A percentile compares a stretch with the other conserved stretches of the same genome.
These are phyloP conservation scores for Lyophyllum shimeji DNA, from an alignment of 768 basidiomycete species.

Conservation along the genomic window DNA sequence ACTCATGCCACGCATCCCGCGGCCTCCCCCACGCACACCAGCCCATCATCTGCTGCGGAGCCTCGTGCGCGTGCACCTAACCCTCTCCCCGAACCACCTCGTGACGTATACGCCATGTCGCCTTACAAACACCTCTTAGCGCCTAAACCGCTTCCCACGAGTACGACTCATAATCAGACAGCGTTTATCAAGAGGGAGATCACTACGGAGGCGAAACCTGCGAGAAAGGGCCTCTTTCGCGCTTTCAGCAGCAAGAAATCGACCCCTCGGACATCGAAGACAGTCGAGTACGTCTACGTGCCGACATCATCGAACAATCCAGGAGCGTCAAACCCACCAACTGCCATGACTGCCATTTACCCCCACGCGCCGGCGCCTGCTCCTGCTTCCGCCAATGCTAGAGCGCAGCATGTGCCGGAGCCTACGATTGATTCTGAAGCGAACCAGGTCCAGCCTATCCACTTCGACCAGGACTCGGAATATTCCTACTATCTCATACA, in stretches of 20 bases:
- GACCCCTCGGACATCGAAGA: conserved; percentile 7
- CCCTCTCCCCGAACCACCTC: conserved; percentile 39
- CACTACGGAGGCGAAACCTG: conserved; percentile 26
- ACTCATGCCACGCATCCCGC: not conserved
- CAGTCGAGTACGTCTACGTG: conserved; percentile 23
- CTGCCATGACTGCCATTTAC: not conserved
- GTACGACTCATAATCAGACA: conserved; percentile 29
- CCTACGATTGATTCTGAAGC: not conserved
- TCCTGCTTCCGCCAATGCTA: not conserved
- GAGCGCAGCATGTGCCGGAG: not conserved
- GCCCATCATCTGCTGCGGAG: not conserved
- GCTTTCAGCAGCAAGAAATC: conserved; percentile 36
- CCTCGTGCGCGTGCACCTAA: not conserved
- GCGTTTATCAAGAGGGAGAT: conserved; percentile 20
- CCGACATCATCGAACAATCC: not conserved
- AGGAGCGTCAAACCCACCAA: not conserved
- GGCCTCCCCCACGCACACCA: not conserved
- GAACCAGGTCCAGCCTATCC: conserved; percentile 17
- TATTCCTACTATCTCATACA: conserved; percentile 60
- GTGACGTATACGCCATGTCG: not conserved
- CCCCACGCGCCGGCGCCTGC: not conserved
- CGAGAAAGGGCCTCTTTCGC: conserved; percentile 40
- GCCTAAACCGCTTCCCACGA: conserved; percentile 50
- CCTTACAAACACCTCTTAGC: conserved; percentile 40
- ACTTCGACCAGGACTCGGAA: conserved; percentile 40